A percentile compares a stretch with the other conserved stretches of the same genome.
Evolutionary conservation across 805 yeast genomes (phyloP).

Genomic region (Dipodascopsis uninucleata): DNA sequence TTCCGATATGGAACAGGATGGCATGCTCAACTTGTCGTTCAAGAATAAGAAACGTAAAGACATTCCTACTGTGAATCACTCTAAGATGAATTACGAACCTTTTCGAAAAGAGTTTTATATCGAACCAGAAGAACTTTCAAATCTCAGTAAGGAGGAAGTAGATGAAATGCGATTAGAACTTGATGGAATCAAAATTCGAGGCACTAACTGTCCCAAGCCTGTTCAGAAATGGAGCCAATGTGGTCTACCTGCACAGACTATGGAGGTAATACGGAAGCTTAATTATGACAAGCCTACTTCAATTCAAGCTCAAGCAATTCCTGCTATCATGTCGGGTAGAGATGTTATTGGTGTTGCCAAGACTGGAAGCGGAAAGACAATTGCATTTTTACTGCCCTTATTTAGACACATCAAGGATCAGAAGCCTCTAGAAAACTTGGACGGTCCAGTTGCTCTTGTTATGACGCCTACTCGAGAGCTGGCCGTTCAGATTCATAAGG

Average conservation of each 20-base stretch:
- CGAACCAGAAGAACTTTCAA: slow-evolving; percentile 53
- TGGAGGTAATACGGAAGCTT: slow-evolving; percentile 50
- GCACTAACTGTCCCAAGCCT: slow-evolving; percentile 58
- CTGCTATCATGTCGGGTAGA: slow-evolving; percentile 82
- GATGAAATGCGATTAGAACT: slow-evolving; percentile 48
- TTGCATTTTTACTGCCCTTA: slow-evolving; percentile 81
- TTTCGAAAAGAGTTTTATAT: slow-evolving; percentile 61
- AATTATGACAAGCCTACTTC: slow-evolving; percentile 69
- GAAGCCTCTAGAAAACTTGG: slow-evolving; percentile 44
- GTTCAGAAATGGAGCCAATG: slow-evolving; percentile 74
- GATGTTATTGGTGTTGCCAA: slow-evolving; percentile 93
- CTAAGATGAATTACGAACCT: slow-evolving; percentile 46
- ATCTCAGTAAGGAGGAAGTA: slow-evolving; percentile 53
- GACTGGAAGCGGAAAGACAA: slow-evolving; percentile 94
- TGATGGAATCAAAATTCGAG: slow-evolving; percentile 67
- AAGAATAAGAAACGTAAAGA: slow-evolving; percentile 47
- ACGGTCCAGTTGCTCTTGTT: slow-evolving; percentile 76
- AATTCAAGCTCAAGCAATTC: slow-evolving; percentile 86
- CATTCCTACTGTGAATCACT: slow-evolving; percentile 48
- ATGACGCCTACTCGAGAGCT: slow-evolving; percentile 91
- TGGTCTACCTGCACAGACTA: slow-evolving; percentile 63
- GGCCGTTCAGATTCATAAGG: slow-evolving; percentile 76
- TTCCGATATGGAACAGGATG: slow-evolving; percentile 35
- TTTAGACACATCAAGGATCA: slow-evolving; percentile 81
- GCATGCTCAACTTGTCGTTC: slow-evolving; percentile 34